Percentiles rank a stretch among this genome's conserved stretches.
Evolutionary conservation across 106 monocot species (phyloP).

Genomic region (Dendrobium catenatum): DNA sequence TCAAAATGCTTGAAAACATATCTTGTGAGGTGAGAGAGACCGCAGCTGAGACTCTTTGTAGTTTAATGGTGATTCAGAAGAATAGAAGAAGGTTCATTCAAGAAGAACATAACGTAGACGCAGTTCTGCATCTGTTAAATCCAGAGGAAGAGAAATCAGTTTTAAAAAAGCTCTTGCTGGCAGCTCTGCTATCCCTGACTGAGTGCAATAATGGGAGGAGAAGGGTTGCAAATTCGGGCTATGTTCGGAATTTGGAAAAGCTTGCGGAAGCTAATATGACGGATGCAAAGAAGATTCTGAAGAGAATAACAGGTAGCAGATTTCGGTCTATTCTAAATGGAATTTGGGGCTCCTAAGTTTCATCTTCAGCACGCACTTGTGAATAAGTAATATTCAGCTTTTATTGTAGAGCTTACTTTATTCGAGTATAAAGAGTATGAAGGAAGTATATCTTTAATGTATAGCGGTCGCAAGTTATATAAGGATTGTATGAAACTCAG

Average conservation of each 20-base stretch:
- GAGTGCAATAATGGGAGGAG: constrained; percentile 48
- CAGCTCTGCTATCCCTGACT: constrained; percentile 36
- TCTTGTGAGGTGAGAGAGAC: constrained; percentile 23
- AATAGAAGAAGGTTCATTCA: constrained; percentile 44
- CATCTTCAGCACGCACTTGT: neutral
- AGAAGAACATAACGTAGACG: constrained; percentile 37
- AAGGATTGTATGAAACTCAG: neutral
- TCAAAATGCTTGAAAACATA: constrained; percentile 31
- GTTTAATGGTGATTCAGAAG: constrained; percentile 22
- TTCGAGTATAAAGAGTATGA: neutral
- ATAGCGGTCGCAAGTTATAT: neutral
- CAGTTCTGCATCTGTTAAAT: constrained; percentile 38
- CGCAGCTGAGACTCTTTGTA: constrained; percentile 36
- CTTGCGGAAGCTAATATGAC: constrained; percentile 28
- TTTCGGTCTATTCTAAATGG: constrained; percentile 12
- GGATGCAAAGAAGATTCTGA: constrained; percentile 52
- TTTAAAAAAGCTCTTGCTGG: constrained; percentile 33
- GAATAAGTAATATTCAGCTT: neutral
- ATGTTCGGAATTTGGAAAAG: constrained; percentile 41
- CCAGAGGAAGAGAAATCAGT: constrained; percentile 32
- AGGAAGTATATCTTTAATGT: neutral
- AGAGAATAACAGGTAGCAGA: neutral
- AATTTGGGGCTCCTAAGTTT: constrained; percentile 10
- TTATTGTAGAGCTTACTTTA: neutral
- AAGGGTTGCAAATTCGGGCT: constrained; percentile 36